These are phyloP conservation scores for Trichophyton verrucosum DNA, from an alignment of 2,329 filamentous ascomycete species.

Conservation along the genomic window DNA sequence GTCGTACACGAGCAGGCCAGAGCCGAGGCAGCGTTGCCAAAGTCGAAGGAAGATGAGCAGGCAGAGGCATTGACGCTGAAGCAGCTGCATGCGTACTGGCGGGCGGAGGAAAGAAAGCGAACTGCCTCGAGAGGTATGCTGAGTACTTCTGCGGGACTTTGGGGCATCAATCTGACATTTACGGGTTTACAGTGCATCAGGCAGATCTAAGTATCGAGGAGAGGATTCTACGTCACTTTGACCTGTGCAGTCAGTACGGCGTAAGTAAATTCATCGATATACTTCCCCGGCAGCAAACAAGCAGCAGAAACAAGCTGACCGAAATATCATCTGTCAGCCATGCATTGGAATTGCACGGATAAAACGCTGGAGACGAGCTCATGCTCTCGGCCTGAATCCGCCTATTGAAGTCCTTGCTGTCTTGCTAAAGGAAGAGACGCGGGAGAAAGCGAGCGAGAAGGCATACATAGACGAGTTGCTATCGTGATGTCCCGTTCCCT, in stretches of 20 bases:
- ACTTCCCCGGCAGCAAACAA: background rate
- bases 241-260: conserved; percentile 81
- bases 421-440: conserved; percentile 57
- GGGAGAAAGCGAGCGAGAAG: conserved; percentile 37
- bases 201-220: conserved; percentile 58
- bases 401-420: conserved; percentile 85
- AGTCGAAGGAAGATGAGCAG: conserved; percentile 24
- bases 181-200: conserved; percentile 53
- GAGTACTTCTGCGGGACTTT: background rate
- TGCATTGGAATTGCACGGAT: conserved; percentile 72
- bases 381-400: conserved; percentile 69
- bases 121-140: conserved; percentile 45
- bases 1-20: conserved; percentile 38
- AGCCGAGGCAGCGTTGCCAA: conserved; percentile 26
- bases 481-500: conserved; percentile 4
- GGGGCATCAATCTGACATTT: background rate
- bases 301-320: background rate
- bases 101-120: conserved; percentile 54
- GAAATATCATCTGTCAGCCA: conserved; percentile 44
- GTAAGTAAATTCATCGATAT: conserved; percentile 44
- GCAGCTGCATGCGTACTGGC: conserved; percentile 70
- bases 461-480: conserved; percentile 60
- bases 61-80: conserved; percentile 55
- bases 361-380: conserved; percentile 78
- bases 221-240: conserved; percentile 83